Evolutionary conservation across 768 basidiomycete genomes (phyloP).

Genomic region (Galerina sulciceps): DNA sequence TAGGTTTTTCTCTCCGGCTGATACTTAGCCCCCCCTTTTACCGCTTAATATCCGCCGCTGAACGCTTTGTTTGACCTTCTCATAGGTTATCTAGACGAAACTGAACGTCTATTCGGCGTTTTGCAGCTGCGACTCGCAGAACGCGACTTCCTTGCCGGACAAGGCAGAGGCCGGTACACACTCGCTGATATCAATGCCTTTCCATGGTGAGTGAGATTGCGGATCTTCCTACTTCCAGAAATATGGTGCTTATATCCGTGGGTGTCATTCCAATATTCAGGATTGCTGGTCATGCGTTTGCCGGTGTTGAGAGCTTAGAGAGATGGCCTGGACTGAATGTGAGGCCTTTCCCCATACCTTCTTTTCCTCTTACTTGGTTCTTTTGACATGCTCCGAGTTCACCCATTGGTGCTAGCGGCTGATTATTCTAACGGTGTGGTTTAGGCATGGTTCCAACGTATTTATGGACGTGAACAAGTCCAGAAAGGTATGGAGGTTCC

Average conservation of each 20-base stretch:
- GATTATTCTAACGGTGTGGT: neutral
- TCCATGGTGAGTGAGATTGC: constrained; percentile 50
- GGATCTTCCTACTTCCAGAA: too few relatives aligned
- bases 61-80: neutral
- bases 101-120: constrained; percentile 77
- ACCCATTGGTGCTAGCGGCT: neutral
- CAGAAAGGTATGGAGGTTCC: constrained; percentile 23
- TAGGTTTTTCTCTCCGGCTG: constrained; percentile 25
- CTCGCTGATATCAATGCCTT: constrained; percentile 72
- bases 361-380: neutral
- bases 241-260: too few relatives aligned
- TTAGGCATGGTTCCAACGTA: constrained; percentile 29
- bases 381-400: neutral
- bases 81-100: constrained; percentile 74
- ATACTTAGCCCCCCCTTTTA: neutral
- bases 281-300: constrained; percentile 50
- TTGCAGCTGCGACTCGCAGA: constrained; percentile 69
- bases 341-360: constrained; percentile 4
- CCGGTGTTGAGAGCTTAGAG: constrained; percentile 60
- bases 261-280: constrained; percentile 32
- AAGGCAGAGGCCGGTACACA: constrained; percentile 60
- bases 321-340: constrained; percentile 67
- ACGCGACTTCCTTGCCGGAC: constrained; percentile 77
- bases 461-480: constrained; percentile 26
- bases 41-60: constrained; percentile 8